Evolutionary conservation across 306 rosid species (phyloP).

Genomic region (Cyclanthera cordifolia): DNA sequence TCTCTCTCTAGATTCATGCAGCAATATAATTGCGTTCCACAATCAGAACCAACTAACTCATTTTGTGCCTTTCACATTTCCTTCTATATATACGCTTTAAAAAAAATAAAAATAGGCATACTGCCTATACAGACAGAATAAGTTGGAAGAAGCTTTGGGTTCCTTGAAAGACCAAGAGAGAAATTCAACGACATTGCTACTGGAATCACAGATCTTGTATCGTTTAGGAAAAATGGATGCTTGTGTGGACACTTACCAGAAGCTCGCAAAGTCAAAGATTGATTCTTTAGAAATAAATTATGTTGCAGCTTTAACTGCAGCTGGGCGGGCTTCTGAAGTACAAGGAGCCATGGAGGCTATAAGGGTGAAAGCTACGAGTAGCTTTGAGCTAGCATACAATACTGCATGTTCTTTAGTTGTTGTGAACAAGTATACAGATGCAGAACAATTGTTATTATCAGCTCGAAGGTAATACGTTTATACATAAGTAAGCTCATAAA

Average conservation of each 20-base stretch:
- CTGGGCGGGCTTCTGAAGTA: slow-evolving; percentile 79
- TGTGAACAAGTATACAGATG: slow-evolving; percentile 57
- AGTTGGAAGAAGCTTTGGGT: slow-evolving; percentile 70
- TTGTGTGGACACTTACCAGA: slow-evolving; percentile 77
- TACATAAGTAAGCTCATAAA: slow-evolving; percentile 1
- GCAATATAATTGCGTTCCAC: background rate
- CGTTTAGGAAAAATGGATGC: slow-evolving; percentile 84
- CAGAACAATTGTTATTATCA: slow-evolving; percentile 72
- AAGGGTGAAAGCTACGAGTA: slow-evolving; percentile 66
- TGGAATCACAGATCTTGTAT: slow-evolving; percentile 86
- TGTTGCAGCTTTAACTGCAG: slow-evolving; percentile 67
- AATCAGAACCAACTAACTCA: background rate
- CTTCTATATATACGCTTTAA: slow-evolving; percentile 12
- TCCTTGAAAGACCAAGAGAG: slow-evolving; percentile 49
- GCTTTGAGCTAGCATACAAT: slow-evolving; percentile 88
- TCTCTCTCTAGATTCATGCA: background rate
- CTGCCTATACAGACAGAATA: slow-evolving; percentile 92
- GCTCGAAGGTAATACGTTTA: slow-evolving; percentile 55
- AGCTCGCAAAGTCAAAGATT: slow-evolving; percentile 67
- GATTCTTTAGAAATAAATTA: slow-evolving; percentile 71
- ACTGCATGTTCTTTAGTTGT: slow-evolving; percentile 82
- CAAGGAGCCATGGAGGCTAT: slow-evolving; percentile 63
- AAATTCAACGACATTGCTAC: slow-evolving; percentile 42
- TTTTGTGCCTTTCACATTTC: background rate
- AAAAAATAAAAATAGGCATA: slow-evolving; percentile 78